These are phyloP conservation scores for Hemisphaericaspora xylofermentans DNA, from an alignment of 1,139 yeast species.

Conservation along the genomic window DNA sequence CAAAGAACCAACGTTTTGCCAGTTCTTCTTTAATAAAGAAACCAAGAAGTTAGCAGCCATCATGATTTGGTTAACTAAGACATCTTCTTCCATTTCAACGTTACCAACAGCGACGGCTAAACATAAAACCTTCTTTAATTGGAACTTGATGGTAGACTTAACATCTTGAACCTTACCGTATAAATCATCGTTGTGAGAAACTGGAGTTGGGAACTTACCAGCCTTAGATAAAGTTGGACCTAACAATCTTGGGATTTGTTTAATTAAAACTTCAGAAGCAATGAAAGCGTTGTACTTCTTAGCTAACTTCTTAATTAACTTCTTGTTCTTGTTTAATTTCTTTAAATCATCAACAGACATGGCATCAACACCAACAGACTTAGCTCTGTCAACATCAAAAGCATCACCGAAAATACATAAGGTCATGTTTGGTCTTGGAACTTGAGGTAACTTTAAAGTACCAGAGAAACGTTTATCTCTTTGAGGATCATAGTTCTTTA, in stretches of 20 bases:
- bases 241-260: conserved; percentile 99
- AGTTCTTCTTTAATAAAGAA: conserved; percentile 99
- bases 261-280: conserved; percentile 98
- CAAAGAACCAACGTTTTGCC: conserved; percentile 99
- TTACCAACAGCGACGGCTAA: conserved; percentile 96
- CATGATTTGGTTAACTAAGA: conserved; percentile 96
- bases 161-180: conserved; percentile 95
- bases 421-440: conserved; percentile 99
- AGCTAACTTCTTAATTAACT: conserved; percentile 98
- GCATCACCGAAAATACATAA: conserved; percentile 99
- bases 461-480: conserved; percentile 99
- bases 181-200: conserved; percentile 98
- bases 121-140: conserved; percentile 94
- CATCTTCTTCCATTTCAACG: conserved; percentile 98
- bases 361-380: conserved; percentile 99
- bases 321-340: conserved; percentile 99
- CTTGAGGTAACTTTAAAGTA: conserved; percentile 96
- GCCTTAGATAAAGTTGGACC: conserved; percentile 99
- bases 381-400: conserved; percentile 99
- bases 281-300: conserved; percentile 99
- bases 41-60: conserved; percentile 99
- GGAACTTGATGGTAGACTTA: conserved; percentile 99
- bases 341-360: conserved; percentile 99
- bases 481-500: conserved; percentile 99
- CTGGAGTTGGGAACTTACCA: conserved; percentile 99